Evolutionary conservation across 2,329 filamentous ascomycete species (phyloP).

Genomic region (Cytospora leucostoma): DNA sequence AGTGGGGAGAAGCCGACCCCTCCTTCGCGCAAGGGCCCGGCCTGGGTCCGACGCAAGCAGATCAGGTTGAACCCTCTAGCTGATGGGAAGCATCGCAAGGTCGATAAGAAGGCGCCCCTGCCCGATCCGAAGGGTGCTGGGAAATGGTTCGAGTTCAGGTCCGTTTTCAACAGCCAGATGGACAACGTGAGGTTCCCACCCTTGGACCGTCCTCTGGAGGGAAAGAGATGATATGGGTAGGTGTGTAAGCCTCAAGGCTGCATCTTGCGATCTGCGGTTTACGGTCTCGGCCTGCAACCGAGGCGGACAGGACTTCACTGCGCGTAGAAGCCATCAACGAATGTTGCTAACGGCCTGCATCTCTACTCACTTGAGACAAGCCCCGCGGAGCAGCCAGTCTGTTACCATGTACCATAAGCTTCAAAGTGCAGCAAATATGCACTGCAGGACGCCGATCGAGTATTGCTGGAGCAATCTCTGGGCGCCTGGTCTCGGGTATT

Average conservation of each 20-base stretch:
- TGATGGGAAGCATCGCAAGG: background rate
- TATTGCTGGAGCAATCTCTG: background rate
- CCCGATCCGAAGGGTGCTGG: background rate
- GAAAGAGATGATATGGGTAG: background rate
- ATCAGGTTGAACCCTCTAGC: slow-evolving; percentile 9
- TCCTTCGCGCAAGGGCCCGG: background rate
- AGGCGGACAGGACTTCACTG: background rate
- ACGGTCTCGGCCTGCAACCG: background rate
- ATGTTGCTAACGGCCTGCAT: background rate
- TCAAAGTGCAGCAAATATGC: background rate
- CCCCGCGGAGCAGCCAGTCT: background rate
- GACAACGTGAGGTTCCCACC: slow-evolving; percentile 1
- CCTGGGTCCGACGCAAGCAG: slow-evolving; percentile 8
- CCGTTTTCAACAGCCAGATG: background rate
- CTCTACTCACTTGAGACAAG: background rate
- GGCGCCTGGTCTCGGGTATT: background rate
- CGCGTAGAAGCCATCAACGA: background rate
- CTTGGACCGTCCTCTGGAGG: background rate
- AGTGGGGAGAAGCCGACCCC: background rate
- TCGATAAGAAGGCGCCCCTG: background rate
- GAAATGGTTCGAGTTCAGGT: background rate
- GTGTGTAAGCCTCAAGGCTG: background rate
- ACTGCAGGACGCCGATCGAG: background rate
- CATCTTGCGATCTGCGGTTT: background rate
- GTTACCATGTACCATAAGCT: background rate